Conservation (phyloP, 495 filamentous ascomycete species). For the Umbilicaria muhlenbergii region DNA sequence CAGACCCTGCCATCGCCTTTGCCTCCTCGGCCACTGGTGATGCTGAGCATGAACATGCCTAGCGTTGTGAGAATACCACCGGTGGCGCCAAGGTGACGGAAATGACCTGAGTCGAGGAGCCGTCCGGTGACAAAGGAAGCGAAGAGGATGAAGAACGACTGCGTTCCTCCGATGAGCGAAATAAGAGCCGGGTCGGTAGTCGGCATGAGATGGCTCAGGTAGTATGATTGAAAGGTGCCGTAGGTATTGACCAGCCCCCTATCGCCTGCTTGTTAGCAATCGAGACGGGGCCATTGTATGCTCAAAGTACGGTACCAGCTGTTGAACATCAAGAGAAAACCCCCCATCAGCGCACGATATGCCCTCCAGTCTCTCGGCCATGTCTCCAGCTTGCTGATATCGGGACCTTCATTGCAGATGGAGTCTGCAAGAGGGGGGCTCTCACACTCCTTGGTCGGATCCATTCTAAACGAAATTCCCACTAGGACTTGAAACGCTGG, state of each 20-base stretch:
- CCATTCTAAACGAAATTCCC: too few relatives aligned
- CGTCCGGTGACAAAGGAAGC: constrained; percentile 22
- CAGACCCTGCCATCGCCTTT: constrained; percentile 15
- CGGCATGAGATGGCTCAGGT: constrained; percentile 19
- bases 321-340: constrained; percentile 30
- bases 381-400: neutral
- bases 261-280: neutral
- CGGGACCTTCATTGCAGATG: too few relatives aligned
- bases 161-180: constrained; percentile 23
- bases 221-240: constrained; percentile 25
- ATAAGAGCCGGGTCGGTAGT: constrained; percentile 14
- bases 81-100: constrained; percentile 12
- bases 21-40: constrained; percentile 11
- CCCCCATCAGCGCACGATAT: constrained; percentile 20
- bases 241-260: constrained; percentile 20
- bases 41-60: constrained; percentile 20
- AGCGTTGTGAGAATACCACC: constrained; percentile 18
- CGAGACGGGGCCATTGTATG: constrained; percentile 3
- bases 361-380: constrained; percentile 24
- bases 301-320: constrained; percentile 14
- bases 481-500: too few relatives aligned
- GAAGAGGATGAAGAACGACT: constrained; percentile 19
- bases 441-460: too few relatives aligned
- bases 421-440: too few relatives aligned
- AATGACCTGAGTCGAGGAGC: constrained; percentile 23